These are phyloP conservation scores for Diddensiella caesifluorescens DNA, from an alignment of 805 yeast species.

Conservation along the genomic window DNA sequence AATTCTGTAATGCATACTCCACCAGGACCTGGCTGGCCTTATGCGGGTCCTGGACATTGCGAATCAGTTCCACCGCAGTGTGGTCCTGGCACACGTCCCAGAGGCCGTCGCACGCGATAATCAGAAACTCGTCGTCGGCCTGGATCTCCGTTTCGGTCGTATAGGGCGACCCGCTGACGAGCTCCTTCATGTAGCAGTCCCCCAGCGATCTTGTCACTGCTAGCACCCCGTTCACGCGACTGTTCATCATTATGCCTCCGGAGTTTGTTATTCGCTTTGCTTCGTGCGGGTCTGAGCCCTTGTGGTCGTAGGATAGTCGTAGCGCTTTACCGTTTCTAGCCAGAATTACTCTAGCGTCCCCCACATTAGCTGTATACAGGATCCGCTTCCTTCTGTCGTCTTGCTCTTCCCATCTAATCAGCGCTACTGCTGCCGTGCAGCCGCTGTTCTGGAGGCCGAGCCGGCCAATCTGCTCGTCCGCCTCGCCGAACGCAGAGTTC, in stretches of 20 bases:
- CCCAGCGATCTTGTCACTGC: conserved; percentile 94
- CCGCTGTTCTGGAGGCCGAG: conserved; percentile 74
- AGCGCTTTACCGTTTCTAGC: conserved; percentile 69
- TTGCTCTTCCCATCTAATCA: conserved; percentile 69
- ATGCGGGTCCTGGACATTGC: conserved; percentile 50
- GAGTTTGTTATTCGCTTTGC: conserved; percentile 63
- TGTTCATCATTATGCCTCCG: conserved; percentile 86
- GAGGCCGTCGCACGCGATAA: conserved; percentile 91
- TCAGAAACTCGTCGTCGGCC: conserved; percentile 66
- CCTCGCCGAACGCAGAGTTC: conserved; percentile 63
- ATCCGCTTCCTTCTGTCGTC: conserved; percentile 40
- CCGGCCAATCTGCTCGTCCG: conserved; percentile 62
- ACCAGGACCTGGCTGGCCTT: conserved; percentile 64
- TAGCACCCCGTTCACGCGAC: conserved; percentile 90
- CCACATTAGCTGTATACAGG: conserved; percentile 91
- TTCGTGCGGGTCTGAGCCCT: conserved; percentile 78
- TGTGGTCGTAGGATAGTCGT: conserved; percentile 87
- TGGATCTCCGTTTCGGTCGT: conserved; percentile 80
- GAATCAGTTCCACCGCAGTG: conserved; percentile 70
- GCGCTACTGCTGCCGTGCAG: conserved; percentile 92
- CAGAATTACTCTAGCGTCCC: conserved; percentile 82
- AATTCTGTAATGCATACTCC: conserved; percentile 65
- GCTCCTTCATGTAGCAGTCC: conserved; percentile 83
- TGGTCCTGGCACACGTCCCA: conserved; percentile 93
- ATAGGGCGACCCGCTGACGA: conserved; percentile 86